These are phyloP conservation scores for Alternaria incomplexa DNA, from an alignment of 2,329 filamentous ascomycete genomes.

Conservation along the genomic window DNA sequence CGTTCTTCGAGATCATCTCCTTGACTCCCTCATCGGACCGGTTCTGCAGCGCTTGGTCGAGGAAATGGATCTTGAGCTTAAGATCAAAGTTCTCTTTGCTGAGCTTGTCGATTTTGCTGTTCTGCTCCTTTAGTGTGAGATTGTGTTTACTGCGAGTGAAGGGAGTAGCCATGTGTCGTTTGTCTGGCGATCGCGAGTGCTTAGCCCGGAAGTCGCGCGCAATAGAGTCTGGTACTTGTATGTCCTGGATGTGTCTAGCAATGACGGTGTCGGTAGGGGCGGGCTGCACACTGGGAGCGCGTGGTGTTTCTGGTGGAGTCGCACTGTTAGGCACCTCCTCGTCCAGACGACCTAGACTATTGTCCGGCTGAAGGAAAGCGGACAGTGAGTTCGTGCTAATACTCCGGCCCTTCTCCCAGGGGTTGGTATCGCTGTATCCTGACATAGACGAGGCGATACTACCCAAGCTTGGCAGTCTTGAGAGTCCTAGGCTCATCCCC, in stretches of 20 bases:
- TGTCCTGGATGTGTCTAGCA: constrained; percentile 84
- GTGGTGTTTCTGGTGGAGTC: constrained; percentile 72
- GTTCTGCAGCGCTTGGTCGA: constrained; percentile 91
- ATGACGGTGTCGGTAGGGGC: constrained; percentile 87
- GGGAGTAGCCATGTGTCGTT: constrained; percentile 52
- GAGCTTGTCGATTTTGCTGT: constrained; percentile 92
- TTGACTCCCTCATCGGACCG: constrained; percentile 95
- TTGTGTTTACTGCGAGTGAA: constrained; percentile 51
- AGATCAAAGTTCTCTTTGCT: constrained; percentile 98
- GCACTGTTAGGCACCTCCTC: constrained; percentile 61
- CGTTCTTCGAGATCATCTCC: constrained; percentile 97
- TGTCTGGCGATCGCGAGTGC: constrained; percentile 68
- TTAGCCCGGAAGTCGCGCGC: constrained; percentile 85
- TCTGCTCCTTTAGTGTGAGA: constrained; percentile 94
- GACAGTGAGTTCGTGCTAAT: constrained; percentile 47
- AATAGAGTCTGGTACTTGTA: constrained; percentile 88
- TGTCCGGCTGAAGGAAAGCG: constrained; percentile 48
- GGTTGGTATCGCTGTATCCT: constrained; percentile 56
- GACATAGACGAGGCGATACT: constrained; percentile 82
- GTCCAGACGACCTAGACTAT: constrained; percentile 62
- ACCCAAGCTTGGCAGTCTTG: constrained; percentile 82
- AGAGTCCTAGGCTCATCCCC: constrained; percentile 63
- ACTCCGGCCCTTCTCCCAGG: constrained; percentile 51
- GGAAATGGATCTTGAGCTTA: constrained; percentile 96
- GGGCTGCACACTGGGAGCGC: constrained; percentile 57